Conservation (phyloP, 345 rosid species). For the Rhizophora mangle region DNA sequence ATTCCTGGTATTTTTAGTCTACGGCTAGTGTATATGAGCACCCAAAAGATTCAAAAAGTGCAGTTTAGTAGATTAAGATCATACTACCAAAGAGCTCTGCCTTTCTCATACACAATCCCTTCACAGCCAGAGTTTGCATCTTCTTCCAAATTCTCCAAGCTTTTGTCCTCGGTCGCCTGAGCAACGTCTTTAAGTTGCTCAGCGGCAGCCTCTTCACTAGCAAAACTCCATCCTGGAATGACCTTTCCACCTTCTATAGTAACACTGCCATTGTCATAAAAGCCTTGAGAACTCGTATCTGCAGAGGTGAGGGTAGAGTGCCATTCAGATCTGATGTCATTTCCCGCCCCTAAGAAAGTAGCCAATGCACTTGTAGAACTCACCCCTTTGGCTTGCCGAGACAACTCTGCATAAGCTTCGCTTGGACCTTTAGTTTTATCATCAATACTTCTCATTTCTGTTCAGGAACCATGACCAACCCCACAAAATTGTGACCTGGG, state of each 20-base stretch:
- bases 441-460: background rate
- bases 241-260: conserved; percentile 19
- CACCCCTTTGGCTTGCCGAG: conserved; percentile 18
- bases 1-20: background rate
- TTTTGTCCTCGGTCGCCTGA: conserved; percentile 23
- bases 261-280: conserved; percentile 21
- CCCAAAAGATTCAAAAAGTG: background rate
- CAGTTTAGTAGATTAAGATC: conserved; percentile 14
- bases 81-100: background rate
- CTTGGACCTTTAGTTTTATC: conserved; percentile 12
- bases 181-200: conserved; percentile 25
- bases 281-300: conserved; percentile 20
- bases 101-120: conserved; percentile 22
- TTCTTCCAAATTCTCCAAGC: conserved; percentile 32
- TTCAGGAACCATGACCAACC: background rate
- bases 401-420: conserved; percentile 7
- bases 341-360: conserved; percentile 11
- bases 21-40: background rate
- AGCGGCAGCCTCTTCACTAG: conserved; percentile 23
- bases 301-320: conserved; percentile 16
- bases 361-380: conserved; percentile 4
- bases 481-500: conserved; percentile 10
- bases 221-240: conserved; percentile 33
- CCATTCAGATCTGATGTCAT: conserved; percentile 15
- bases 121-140: conserved; percentile 30